These are phyloP conservation scores for Pseudocercospora fuligena DNA, from an alignment of 2,329 filamentous ascomycete genomes.

Conservation along the genomic window DNA sequence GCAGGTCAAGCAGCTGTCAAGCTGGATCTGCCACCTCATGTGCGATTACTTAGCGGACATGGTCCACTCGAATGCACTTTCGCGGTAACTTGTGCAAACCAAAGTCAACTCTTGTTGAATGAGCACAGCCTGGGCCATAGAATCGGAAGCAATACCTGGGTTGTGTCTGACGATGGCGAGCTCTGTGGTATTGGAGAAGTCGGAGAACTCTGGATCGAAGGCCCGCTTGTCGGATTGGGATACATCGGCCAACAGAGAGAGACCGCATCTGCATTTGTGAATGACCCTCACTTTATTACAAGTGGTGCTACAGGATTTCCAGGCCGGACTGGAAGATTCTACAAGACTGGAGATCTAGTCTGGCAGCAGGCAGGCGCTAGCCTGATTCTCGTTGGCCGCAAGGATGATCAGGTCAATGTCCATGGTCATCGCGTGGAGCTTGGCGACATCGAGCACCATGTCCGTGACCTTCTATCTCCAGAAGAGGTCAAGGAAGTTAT, in stretches of 20 bases:
- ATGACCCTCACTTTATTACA: conserved; percentile 22
- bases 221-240: conserved; percentile 50
- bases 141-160: conserved; percentile 18
- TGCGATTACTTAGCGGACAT: background rate
- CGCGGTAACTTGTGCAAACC: background rate
- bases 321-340: background rate
- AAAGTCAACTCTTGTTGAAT: background rate
- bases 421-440: conserved; percentile 77
- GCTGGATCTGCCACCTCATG: conserved; percentile 2
- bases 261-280: conserved; percentile 38
- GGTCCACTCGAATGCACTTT: background rate
- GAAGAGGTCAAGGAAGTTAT: conserved; percentile 5
- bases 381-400: conserved; percentile 64
- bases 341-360: conserved; percentile 32
- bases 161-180: background rate
- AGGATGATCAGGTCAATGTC: conserved; percentile 78
- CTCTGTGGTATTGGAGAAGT: conserved; percentile 1
- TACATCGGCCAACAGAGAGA: conserved; percentile 45
- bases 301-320: background rate
- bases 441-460: conserved; percentile 68
- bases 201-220: conserved; percentile 52
- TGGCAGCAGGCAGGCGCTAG: conserved; percentile 27
- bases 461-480: conserved; percentile 40
- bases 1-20: background rate
- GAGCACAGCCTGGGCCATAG: conserved; percentile 1